A percentile compares a stretch with the other conserved stretches of the same genome.
Conservation (phyloP, 2,329 filamentous ascomycete species). For the Microsporum audouinii region DNA sequence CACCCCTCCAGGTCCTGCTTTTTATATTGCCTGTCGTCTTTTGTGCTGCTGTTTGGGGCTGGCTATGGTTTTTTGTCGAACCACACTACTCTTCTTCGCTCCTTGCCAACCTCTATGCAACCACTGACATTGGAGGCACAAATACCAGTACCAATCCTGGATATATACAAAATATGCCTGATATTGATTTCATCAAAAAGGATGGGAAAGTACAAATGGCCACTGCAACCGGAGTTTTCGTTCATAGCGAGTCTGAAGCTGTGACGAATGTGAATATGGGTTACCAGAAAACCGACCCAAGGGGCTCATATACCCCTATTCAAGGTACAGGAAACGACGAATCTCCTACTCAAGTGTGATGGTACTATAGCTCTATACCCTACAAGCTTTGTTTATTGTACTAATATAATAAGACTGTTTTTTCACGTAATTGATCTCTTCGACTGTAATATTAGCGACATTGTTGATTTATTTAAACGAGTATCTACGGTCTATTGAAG, state of each 20-base stretch:
- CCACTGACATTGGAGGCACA: slow-evolving; percentile 9
- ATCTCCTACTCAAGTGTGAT: background rate
- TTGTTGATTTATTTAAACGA: too few relatives aligned
- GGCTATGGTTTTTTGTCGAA: slow-evolving; percentile 7
- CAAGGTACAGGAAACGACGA: background rate
- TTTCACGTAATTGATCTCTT: too few relatives aligned
- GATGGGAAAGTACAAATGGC: slow-evolving; percentile 9
- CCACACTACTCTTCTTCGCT: slow-evolving; percentile 11
- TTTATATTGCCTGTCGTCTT: slow-evolving; percentile 10
- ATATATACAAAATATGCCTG: slow-evolving; percentile 11
- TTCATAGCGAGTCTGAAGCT: slow-evolving; percentile 2
- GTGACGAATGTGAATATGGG: background rate
- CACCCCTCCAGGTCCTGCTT: slow-evolving; percentile 10
- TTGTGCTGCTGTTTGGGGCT: slow-evolving; percentile 6
- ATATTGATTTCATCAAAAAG: slow-evolving; percentile 10
- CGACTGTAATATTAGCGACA: too few relatives aligned
- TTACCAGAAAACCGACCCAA: slow-evolving; percentile 1
- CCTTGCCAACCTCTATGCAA: slow-evolving; percentile 11
- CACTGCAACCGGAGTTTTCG: slow-evolving; percentile 10
- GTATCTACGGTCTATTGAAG: too few relatives aligned
- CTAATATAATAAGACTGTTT: too few relatives aligned
- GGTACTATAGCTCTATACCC: background rate
- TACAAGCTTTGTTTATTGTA: background rate
- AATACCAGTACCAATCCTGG: slow-evolving; percentile 10
- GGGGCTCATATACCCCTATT: slow-evolving; percentile 3